A percentile compares a stretch with the other conserved stretches of the same genome.
phyloP scores from a whole-genome alignment of 1,284 basidiomycete genomes.

The Cutaneotrichosporon cutaneum region DNA sequence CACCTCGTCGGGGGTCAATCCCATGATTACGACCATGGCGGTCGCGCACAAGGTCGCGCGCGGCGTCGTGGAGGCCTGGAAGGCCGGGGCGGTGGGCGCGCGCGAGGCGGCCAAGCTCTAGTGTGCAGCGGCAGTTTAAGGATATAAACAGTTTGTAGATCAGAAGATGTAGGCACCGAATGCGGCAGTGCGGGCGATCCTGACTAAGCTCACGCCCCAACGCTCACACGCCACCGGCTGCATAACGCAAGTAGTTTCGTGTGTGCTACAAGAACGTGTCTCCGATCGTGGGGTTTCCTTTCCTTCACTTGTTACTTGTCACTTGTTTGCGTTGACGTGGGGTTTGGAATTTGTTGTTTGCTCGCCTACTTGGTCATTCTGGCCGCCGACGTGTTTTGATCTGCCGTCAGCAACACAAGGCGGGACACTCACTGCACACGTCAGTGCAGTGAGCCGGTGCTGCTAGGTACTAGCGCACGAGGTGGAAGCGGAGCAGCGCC shows the following conservation, averaged over 20 bases:
- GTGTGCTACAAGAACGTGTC: background rate
- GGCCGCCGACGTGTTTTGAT: background rate
- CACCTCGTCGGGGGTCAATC: constrained; percentile 55
- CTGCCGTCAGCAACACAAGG: background rate
- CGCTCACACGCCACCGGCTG: background rate
- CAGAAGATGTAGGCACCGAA: no score
- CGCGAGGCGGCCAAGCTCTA: background rate
- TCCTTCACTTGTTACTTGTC: background rate
- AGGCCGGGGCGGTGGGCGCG: background rate
- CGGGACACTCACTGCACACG: background rate
- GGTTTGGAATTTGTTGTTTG: background rate
- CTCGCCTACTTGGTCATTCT: constrained; percentile 1
- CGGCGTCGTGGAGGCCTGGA: constrained; percentile 11
- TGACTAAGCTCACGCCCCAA: no score
- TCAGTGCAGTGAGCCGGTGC: background rate
- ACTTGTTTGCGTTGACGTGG: background rate
- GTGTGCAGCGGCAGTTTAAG: background rate
- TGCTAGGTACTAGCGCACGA: background rate
- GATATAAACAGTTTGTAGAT: no score
- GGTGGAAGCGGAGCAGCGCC: background rate
- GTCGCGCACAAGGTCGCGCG: constrained; percentile 26
- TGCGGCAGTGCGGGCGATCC: no score
- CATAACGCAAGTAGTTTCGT: background rate
- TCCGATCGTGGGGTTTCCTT: background rate
- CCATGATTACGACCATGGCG: constrained; percentile 53